Base-by-base conservation (phyloP, 2,329 filamentous ascomycete species). In the Acrocalymma vagum region DNA sequence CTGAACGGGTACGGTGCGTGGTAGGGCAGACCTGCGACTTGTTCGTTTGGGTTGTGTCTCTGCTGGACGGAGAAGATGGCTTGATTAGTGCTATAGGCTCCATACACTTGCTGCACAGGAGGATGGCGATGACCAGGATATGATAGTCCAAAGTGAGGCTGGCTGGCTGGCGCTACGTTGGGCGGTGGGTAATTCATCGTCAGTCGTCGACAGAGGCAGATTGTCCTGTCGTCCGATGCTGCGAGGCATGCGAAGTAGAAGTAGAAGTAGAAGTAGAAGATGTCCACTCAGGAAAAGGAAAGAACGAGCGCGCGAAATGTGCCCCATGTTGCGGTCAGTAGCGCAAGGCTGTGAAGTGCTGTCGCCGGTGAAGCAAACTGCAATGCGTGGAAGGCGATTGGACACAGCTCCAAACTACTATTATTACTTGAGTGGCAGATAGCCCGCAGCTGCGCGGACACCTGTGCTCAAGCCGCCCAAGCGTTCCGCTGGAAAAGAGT, bases 261-360 rank as follows among this genome's bases (percentile, higher is more conserved):
- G n/a, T n/a, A n/a, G n/a, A n/a, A n/a, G n/a, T n/a, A n/a, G 26
- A 38, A 38, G 35, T 10, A 30, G 20, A 38, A 11, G 18, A 23
- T 29, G 26, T 23, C 21, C 23, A 16, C 25, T 27, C 13, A 23
- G 25, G 18, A 18, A 9, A 16, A 28, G 35, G 35, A 16, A 6
- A 23, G 35, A 15, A 21, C 11, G 7, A 14, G 9, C 13, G 9
- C 13, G 35, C 16, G 16, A n/a, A 25, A 15, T 38, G 26, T 38
- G 24, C 24, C 30, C 24, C 35, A 38, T 38, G 35, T 38, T 38
- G 26, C 35, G 25, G 35, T 38, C 25, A 38, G 35, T 9, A 38
- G 24, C 20, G 35, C n/a, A n/a, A 38, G 35, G 35, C 17, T 22
- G 16, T 21, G 16, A 37, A 26, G 26, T 25, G 35, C n/a, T 30